Conservation (phyloP, 768 basidiomycete genomes). For the Lyophyllum decastes region DNA sequence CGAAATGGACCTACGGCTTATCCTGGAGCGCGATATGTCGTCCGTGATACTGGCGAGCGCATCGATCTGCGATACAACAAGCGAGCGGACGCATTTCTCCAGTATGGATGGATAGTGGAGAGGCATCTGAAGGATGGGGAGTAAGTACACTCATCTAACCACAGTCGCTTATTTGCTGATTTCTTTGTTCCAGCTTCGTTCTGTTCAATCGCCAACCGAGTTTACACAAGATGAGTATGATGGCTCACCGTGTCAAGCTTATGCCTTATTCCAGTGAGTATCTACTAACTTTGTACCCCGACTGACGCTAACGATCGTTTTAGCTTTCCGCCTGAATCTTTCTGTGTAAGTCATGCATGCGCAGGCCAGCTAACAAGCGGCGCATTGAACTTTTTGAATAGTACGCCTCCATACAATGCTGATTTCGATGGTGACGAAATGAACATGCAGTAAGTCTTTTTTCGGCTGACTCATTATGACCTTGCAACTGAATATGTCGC, state of each 20-base stretch:
- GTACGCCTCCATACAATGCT: constrained; percentile 97
- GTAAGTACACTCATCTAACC: constrained; percentile 50
- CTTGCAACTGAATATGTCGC: constrained; percentile 7
- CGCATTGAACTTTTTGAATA: constrained; percentile 35
- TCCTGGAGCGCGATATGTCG: constrained; percentile 95
- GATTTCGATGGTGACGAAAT: constrained; percentile 99
- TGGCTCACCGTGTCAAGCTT: constrained; percentile 95
- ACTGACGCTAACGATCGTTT: constrained; percentile 8
- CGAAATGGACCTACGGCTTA: constrained; percentile 93
- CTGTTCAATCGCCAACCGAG: constrained; percentile 98
- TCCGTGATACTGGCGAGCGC: constrained; percentile 95
- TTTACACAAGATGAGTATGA: constrained; percentile 99
- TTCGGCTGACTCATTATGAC: not conserved
- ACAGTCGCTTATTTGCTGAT: not conserved
- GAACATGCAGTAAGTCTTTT: constrained; percentile 97
- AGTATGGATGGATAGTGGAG: constrained; percentile 99
- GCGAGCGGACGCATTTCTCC: constrained; percentile 90
- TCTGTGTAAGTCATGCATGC: constrained; percentile 75
- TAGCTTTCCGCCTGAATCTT: constrained; percentile 96
- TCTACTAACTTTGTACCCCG: not conserved
- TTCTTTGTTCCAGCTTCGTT: constrained; percentile 58
- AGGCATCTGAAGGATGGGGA: constrained; percentile 98
- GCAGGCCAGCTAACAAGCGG: constrained; percentile 16
- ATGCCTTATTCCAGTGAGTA: constrained; percentile 97
- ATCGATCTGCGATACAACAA: constrained; percentile 98